Conservation (phyloP, 768 basidiomycete genomes). For the Coprinellus aureogranulatus region DNA sequence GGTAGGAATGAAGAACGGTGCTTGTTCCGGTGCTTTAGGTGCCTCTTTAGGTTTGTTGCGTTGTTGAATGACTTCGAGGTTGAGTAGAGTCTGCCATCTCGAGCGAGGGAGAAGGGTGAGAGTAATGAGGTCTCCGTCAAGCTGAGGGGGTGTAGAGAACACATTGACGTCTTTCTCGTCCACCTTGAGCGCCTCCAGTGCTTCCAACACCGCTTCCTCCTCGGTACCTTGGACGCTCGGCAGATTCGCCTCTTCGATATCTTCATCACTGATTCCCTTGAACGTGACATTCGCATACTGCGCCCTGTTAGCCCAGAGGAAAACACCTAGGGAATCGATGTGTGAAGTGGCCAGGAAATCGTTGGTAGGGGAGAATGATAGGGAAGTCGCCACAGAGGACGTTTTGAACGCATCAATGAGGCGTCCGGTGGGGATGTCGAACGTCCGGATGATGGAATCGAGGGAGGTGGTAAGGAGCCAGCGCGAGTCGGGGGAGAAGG, state of each 20-base stretch:
- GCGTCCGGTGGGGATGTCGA: constrained; percentile 89
- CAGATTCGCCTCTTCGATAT: constrained; percentile 64
- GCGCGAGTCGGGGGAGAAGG: constrained; percentile 92
- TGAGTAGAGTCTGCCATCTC: constrained; percentile 95
- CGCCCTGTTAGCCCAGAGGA: constrained; percentile 95
- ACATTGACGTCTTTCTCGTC: constrained; percentile 63
- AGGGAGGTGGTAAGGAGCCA: constrained; percentile 89
- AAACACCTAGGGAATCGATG: constrained; percentile 90
- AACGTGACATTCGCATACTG: constrained; percentile 88
- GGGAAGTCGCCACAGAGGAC: constrained; percentile 80
- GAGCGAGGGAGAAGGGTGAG: constrained; percentile 88
- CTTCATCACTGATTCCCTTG: constrained; percentile 73
- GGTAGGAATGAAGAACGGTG: constrained; percentile 96
- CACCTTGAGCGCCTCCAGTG: constrained; percentile 60
- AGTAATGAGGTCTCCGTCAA: constrained; percentile 89
- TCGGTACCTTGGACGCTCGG: constrained; percentile 82
- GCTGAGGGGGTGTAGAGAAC: constrained; percentile 83
- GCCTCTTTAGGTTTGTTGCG: constrained; percentile 96
- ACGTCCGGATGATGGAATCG: constrained; percentile 91
- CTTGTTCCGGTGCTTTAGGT: constrained; percentile 91
- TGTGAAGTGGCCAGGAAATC: constrained; percentile 96
- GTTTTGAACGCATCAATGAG: constrained; percentile 92
- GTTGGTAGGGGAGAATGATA: constrained; percentile 91
- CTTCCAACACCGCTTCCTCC: constrained; percentile 81
- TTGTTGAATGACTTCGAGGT: constrained; percentile 93